phyloP scores from a whole-genome alignment of 2,329 filamentous ascomycete genomes.

The Juglanconis sp. region DNA sequence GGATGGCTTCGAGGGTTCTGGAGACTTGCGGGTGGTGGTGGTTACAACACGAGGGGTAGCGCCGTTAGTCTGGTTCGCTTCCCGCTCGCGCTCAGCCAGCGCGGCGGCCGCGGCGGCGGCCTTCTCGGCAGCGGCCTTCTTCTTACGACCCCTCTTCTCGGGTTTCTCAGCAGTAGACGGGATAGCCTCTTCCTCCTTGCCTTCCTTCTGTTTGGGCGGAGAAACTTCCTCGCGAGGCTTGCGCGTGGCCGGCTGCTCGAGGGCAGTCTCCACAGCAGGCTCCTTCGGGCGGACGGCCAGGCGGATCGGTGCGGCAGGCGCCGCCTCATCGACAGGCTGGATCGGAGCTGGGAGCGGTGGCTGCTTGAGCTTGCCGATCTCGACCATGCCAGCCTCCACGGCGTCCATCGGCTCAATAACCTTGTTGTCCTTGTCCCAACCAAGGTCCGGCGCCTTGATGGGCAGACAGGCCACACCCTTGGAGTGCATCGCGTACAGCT shows the following conservation, averaged over 20 bases:
- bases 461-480: slow-evolving; percentile 89
- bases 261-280: slow-evolving; percentile 22
- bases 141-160: slow-evolving; percentile 62
- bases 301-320: slow-evolving; percentile 28
- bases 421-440: slow-evolving; percentile 89
- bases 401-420: slow-evolving; percentile 77
- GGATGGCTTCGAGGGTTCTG: slow-evolving; percentile 27
- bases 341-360: slow-evolving; percentile 43
- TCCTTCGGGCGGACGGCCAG: slow-evolving; percentile 28
- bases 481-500: slow-evolving; percentile 96
- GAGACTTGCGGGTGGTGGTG: slow-evolving; percentile 29
- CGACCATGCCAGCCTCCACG: slow-evolving; percentile 68
- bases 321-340: slow-evolving; percentile 34
- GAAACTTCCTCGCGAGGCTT: slow-evolving; percentile 27
- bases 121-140: slow-evolving; percentile 57
- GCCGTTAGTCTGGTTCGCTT: slow-evolving; percentile 38
- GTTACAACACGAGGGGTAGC: slow-evolving; percentile 31
- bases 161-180: slow-evolving; percentile 47
- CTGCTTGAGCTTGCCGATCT: slow-evolving; percentile 66
- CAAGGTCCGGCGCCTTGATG: slow-evolving; percentile 84
- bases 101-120: slow-evolving; percentile 43
- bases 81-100: slow-evolving; percentile 32
- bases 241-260: slow-evolving; percentile 28
- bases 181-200: slow-evolving; percentile 47
- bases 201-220: slow-evolving; percentile 40